Conservation (phyloP, 202 grass and related monocot species). For the Digitaria exilis region DNA sequence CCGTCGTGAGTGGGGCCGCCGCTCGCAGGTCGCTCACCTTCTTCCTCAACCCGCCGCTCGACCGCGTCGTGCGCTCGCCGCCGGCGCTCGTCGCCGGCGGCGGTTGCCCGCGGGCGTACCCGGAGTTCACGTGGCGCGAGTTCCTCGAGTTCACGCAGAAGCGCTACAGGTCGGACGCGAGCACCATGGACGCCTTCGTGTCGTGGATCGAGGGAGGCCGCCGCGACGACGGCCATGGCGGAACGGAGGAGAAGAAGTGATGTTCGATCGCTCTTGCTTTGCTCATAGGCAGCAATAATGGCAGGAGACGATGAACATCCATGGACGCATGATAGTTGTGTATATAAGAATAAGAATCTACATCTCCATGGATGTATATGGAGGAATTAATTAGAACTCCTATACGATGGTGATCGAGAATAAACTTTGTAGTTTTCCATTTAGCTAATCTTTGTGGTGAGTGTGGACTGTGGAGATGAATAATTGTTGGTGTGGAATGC, state of each 20-base stretch:
- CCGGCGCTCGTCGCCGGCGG: constrained; percentile 15
- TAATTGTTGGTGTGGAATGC: background rate
- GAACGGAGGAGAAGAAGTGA: background rate
- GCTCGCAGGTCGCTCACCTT: constrained; percentile 70
- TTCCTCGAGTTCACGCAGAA: constrained; percentile 87
- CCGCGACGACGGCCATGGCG: background rate
- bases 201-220: constrained; percentile 1
- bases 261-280: background rate
- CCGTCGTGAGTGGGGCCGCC: constrained; percentile 60
- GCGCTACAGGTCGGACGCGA: constrained; percentile 66
- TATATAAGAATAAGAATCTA: background rate
- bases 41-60: constrained; percentile 76
- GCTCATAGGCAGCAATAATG: background rate
- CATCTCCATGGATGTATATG: background rate
- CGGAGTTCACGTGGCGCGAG: constrained; percentile 86
- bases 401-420: background rate
- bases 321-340: background rate
- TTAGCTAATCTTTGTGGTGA: background rate
- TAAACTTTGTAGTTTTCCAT: background rate
- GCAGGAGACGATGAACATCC: background rate
- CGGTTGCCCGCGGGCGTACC: constrained; percentile 53
- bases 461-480: background rate
- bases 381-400: background rate
- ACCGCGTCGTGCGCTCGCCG: constrained; percentile 67
- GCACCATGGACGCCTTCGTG: constrained; percentile 73